These are phyloP conservation scores for Coccomyxa subellipsoidea DNA, from an alignment of 163 green algal species.

Conservation along the genomic window DNA sequence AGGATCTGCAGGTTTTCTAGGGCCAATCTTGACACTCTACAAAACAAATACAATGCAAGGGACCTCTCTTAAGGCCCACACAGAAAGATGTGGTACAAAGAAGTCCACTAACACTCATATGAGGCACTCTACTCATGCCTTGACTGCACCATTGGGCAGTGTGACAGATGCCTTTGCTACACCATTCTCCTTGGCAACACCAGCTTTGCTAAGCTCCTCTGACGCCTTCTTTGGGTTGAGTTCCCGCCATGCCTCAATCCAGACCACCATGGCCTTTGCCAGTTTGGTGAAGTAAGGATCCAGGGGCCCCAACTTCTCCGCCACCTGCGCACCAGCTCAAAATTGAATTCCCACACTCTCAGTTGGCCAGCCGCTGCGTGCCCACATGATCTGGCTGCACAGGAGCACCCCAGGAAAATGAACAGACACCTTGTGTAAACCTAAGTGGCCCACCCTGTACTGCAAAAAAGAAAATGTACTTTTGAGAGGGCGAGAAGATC, in stretches of 20 bases:
- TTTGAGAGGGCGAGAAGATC: too few species aligned
- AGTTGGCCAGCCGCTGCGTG: too few species aligned
- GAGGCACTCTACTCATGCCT: background rate
- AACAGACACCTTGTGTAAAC: background rate
- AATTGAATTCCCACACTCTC: too few species aligned
- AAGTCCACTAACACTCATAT: background rate
- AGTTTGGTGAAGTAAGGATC: conserved; percentile 95
- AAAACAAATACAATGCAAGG: too few species aligned
- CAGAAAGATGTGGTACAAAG: background rate
- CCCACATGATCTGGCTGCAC: too few species aligned
- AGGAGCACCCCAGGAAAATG: too few species aligned
- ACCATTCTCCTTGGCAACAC: background rate
- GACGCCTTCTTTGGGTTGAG: conserved; percentile 49
- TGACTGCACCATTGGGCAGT: background rate
- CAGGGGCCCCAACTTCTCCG: conserved; percentile 71
- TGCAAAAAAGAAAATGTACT: too few species aligned
- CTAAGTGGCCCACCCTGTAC: too few species aligned
- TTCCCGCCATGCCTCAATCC: conserved; percentile 80
- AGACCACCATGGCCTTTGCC: conserved; percentile 86
- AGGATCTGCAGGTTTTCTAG: too few species aligned
- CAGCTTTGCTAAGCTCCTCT: background rate
- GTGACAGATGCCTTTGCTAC: background rate
- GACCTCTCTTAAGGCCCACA: too few species aligned
- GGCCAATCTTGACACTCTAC: too few species aligned
- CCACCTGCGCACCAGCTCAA: conserved; percentile 38